Base-by-base conservation (phyloP, 2,329 filamentous ascomycete genomes). In the Corynespora cassiicola region DNA sequence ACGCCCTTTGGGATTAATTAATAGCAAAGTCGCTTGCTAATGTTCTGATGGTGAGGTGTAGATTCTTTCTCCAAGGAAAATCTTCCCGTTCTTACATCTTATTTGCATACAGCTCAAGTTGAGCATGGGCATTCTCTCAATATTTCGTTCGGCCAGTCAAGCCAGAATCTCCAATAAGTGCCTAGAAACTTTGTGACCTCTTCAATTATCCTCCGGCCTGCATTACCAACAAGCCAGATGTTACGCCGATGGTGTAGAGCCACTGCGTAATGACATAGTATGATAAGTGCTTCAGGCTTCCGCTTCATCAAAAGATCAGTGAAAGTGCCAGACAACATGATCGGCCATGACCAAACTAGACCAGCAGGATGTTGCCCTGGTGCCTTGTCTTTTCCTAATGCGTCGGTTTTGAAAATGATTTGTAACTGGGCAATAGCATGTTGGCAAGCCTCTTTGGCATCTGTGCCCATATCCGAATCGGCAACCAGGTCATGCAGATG, bases 231-330 rank as follows among this genome's bases (percentile, higher is more conserved):
- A 27, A 52, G 31, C 55, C 55, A 58, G 20, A 54, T 27, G 16
- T 16, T 23, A 19, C 50, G 38, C 6, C 44, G 37, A 8, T 39
- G 42, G 28, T 55, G 53, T 2, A 58, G 42, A 6, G 56, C 39
- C 11, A 56, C 49, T 3, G 53, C 47, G 20, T 52, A 55, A 36
- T 57, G 36, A 35, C 38, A 45, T n/a, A 56, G 43, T 16, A 58
- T 55, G 4, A 58, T 54, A 14, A 58, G 42, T 6, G 55, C 49
- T 23, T 55, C 47, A 2, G 53, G 47, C 5, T 33, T 47, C 12
- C 51, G 51, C 31, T 45, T 51, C 31, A 38, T 27, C 12, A 58
- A 21, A 7, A 52, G 42, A 16, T 47, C 35, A 6, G 51, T 54
- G 25, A 49, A 58, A 7, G 27, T 36, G 17, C 39, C 41, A 3